Percentiles rank a stretch among this genome's conserved stretches.
phyloP scores from a whole-genome alignment of 768 basidiomycete genomes.

The Macrolepiota dolichaula region DNA sequence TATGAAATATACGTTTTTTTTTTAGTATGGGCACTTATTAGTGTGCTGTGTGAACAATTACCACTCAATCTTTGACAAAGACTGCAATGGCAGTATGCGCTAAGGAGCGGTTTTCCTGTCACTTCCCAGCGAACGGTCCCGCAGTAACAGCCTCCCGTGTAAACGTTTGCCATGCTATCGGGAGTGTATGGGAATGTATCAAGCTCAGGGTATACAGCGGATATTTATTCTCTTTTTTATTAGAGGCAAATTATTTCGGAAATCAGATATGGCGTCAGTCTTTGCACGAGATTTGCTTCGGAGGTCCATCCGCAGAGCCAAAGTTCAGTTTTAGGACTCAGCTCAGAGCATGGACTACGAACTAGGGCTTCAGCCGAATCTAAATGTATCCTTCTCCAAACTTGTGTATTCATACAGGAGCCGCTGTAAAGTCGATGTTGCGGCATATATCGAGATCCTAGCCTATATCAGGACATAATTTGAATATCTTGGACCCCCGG shows the following conservation, averaged over 20 bases:
- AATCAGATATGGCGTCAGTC: neutral
- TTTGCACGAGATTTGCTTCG: neutral
- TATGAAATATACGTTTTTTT: too few species aligned
- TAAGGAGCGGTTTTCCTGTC: constrained; percentile 44
- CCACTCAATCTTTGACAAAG: constrained; percentile 63
- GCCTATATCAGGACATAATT: too few species aligned
- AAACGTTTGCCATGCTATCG: constrained; percentile 14
- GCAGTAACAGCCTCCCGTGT: constrained; percentile 59
- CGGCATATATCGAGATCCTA: too few species aligned
- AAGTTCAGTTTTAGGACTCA: too few species aligned
- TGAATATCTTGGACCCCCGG: too few species aligned
- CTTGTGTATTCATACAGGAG: too few species aligned
- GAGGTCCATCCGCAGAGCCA: neutral
- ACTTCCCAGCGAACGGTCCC: constrained; percentile 46
- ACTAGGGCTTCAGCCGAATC: too few species aligned
- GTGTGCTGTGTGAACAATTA: constrained; percentile 18
- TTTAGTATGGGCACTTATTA: too few species aligned
- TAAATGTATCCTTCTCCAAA: too few species aligned
- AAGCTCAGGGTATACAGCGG: neutral
- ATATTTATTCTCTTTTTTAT: neutral
- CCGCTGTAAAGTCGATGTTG: too few species aligned
- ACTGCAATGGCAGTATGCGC: constrained; percentile 70
- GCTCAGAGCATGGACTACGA: too few species aligned
- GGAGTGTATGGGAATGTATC: neutral
- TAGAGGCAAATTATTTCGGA: neutral